phyloP scores from a whole-genome alignment of 78 protist genomes.

The Monosiga brevicollis region DNA sequence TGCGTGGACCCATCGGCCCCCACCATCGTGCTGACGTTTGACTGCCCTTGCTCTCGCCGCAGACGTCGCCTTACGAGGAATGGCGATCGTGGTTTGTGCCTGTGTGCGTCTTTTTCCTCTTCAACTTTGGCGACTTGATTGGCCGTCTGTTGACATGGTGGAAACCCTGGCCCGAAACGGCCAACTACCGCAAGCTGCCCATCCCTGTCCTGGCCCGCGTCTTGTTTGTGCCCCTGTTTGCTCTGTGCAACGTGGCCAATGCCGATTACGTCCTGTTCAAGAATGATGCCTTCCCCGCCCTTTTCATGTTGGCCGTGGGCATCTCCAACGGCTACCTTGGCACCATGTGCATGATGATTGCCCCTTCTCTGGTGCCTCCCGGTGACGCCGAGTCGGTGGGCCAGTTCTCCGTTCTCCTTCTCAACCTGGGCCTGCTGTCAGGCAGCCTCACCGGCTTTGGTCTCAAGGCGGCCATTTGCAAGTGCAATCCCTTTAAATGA shows the following conservation, averaged over 20 bases:
- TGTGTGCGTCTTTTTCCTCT: constrained; percentile 4
- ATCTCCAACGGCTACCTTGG: constrained; percentile 35
- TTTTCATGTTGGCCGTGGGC: constrained; percentile 17
- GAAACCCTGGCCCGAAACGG: not conserved
- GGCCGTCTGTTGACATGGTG: constrained; percentile 19
- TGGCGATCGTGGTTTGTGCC: constrained; percentile 6
- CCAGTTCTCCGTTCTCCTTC: not conserved
- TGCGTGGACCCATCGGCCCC: not conserved
- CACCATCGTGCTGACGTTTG: too few relatives aligned
- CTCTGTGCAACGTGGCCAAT: constrained; percentile 25
- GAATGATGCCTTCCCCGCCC: constrained; percentile 6
- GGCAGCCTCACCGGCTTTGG: constrained; percentile 17
- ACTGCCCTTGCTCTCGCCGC: too few relatives aligned
- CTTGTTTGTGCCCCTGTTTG: constrained; percentile 26
- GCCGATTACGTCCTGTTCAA: constrained; percentile 1
- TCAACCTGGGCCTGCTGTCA: constrained; percentile 11
- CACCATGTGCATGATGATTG: constrained; percentile 15
- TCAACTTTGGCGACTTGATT: constrained; percentile 33
- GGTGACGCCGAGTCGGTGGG: not conserved
- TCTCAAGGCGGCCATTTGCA: constrained; percentile 14
- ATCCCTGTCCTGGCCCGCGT: constrained; percentile 9
- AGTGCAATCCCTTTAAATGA: not conserved
- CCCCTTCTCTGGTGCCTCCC: not conserved
- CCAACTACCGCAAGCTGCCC: not conserved
- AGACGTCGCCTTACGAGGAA: too few relatives aligned